Evolutionary conservation across 352 stramenopile genomes (phyloP), one percentile per base, ranked within the genome.

Genomic region (Globisporangium emineosum): DNA sequence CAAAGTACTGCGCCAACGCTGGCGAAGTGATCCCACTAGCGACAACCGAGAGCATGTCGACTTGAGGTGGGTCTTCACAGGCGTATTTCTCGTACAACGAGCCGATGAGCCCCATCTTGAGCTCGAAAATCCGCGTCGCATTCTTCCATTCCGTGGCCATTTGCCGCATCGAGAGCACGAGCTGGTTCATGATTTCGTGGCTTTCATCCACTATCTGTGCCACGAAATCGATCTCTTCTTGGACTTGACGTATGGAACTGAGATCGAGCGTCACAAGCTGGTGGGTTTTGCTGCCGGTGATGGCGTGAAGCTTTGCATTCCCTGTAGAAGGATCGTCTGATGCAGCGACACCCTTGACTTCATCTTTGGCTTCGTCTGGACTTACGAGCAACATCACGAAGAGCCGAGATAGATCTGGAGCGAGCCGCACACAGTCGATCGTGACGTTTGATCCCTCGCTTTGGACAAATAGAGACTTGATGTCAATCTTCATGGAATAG

Each of bases 51-150:
- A 93, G 70, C 84, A 93, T 91, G 54, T 93, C 81, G 9, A 83
- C 74, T 53, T 91, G 84, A 23, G 84, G 81, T 13, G 79, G 70
- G 19, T 86, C 77, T 3, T 86, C 72, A 49, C 73, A 83, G 0
- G 68, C 84, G 51, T 93, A 93, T 49, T 93, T 91, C 43, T 91
- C 82, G 65, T 93, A 93, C 0, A 93, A 57, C n/a, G 73, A 81
- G 5, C 80, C 79, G 5, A 93, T 78, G 25, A 91, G 70, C 8
- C 78, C 76, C 72, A 93, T 88, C 57, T 93, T 93, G 19, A 91
- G 68, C 52, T 93, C 84, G 54, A 93, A 91, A 29, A 90, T 75
- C 19, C 77, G 77, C 7, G 70, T 90, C n/a, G 84, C 80, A 60
- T 81, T 90, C 70, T 90, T 91, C 84, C 84, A 93, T 70, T 89